Evolutionary conservation across 2,329 filamentous ascomycete genomes (phyloP).

Genomic region (Sporothrix humicola): DNA sequence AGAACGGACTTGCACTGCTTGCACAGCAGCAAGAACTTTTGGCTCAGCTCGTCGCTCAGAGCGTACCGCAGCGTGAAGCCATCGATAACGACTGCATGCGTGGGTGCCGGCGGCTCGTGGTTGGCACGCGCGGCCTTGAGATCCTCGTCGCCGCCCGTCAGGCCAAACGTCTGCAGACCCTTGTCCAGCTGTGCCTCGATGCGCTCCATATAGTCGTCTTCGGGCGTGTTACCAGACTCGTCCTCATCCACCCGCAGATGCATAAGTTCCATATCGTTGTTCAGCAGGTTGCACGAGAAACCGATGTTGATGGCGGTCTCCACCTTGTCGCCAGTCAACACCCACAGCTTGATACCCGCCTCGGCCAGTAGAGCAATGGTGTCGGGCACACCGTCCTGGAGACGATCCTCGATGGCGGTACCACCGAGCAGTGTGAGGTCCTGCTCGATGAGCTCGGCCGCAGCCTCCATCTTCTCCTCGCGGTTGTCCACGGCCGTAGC

Average conservation of each 20-base stretch:
- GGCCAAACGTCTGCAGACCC: slow-evolving; percentile 72
- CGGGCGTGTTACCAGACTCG: slow-evolving; percentile 55
- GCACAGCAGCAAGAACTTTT: slow-evolving; percentile 93
- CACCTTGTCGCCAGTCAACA: slow-evolving; percentile 96
- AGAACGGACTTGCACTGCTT: slow-evolving; percentile 97
- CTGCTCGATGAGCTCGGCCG: slow-evolving; percentile 89
- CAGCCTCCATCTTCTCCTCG: slow-evolving; percentile 89
- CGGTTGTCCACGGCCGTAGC: slow-evolving; percentile 82
- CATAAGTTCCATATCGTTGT: slow-evolving; percentile 97
- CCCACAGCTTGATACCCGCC: slow-evolving; percentile 98
- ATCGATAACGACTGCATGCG: slow-evolving; percentile 92
- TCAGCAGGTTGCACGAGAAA: slow-evolving; percentile 96
- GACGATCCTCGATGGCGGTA: slow-evolving; percentile 94
- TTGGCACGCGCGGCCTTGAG: slow-evolving; percentile 77
- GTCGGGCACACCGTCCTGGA: slow-evolving; percentile 96
- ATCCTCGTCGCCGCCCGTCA: slow-evolving; percentile 86
- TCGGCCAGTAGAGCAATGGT: slow-evolving; percentile 89
- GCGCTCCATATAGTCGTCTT: slow-evolving; percentile 58
- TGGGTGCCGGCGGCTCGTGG: slow-evolving; percentile 84
- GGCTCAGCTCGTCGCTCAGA: slow-evolving; percentile 78
- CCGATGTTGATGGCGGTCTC: slow-evolving; percentile 99
- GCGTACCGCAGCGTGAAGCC: slow-evolving; percentile 91
- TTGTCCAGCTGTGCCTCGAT: slow-evolving; percentile 76
- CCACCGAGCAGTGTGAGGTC: slow-evolving; percentile 87
- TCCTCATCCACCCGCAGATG: slow-evolving; percentile 85